Base-by-base conservation (phyloP, 192 early-diverging fungal species). In the Coemansia aciculifera region DNA sequence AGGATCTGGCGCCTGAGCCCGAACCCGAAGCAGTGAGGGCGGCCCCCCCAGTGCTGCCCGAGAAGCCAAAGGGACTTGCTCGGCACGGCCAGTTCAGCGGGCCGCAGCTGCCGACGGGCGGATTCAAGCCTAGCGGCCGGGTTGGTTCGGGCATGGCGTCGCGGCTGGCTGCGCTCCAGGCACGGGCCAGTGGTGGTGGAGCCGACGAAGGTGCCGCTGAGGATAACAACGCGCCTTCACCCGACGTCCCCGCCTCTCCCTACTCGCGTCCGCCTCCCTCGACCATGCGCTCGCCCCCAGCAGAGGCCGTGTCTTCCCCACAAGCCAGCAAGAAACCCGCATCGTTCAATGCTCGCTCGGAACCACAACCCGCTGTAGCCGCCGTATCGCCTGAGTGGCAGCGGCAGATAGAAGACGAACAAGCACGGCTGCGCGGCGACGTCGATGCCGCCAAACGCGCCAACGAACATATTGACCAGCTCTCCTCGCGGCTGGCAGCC, bases 111-210 rank as follows among this genome's bases (percentile, higher is more conserved):
- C 80, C 80, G 0, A 60, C 69, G 0, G 76, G 80, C 40, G 80
- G 80, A 13, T 83, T 83, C 69, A 77, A 74, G 75, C 66, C 80
- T 52, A 78, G 63, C 38, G 73, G 75, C 4, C 71, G 76, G 9
- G 62, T 83, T 4, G 80, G 72, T 0, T 83, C 80, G 1, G 80
- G 75, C 13, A 83, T 83, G 80, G 80, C 80, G 0, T 74, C 72
- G 65, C 72, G 80, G 12, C 60, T 83, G 69, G 80, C 80, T 24
- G 80, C 80, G 7, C 52, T 83, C 54, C 80, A 83, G 67, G 75
- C 75, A 6, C 75, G 69, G 2, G 69, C 76, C 9, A 67, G 63
- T 24, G 71, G 75, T 21, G 74, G 56, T 17, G 67, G 57, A 19
- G 76, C 62, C 12, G 67, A 66, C 6, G 66, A 67, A 11, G 69